A percentile compares a stretch with the other conserved stretches of the same genome.
These are phyloP conservation scores for Misopates orontium DNA, from an alignment of 257 asterid species.

Conservation along the genomic window DNA sequence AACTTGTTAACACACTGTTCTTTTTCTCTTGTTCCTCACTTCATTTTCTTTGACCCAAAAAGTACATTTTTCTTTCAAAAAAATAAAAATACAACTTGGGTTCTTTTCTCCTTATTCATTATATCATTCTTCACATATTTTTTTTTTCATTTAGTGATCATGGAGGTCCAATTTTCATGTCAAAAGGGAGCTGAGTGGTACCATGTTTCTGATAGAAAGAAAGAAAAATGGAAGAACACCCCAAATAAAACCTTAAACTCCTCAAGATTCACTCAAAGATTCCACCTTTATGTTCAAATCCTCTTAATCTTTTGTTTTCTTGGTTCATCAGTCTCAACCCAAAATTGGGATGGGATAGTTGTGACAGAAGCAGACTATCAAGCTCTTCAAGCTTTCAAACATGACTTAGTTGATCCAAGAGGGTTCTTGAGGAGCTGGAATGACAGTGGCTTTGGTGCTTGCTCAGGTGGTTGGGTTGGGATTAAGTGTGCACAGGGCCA, in stretches of 20 bases:
- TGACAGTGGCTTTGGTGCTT: constrained; percentile 79
- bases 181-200: constrained; percentile 18
- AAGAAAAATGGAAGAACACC: constrained; percentile 40
- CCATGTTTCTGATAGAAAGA: constrained; percentile 25
- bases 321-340: constrained; percentile 37
- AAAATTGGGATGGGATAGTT: constrained; percentile 78
- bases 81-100: background rate
- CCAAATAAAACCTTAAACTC: no score
- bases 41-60: background rate
- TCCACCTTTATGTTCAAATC: constrained; percentile 19
- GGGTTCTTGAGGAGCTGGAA: constrained; percentile 91
- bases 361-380: constrained; percentile 76
- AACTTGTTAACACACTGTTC: constrained; percentile 30
- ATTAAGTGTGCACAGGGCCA: constrained; percentile 93
- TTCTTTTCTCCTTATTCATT: background rate
- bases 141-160: background rate
- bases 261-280: constrained; percentile 17
- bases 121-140: background rate
- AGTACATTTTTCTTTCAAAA: background rate
- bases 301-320: constrained; percentile 25
- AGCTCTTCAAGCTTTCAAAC: constrained; percentile 84
- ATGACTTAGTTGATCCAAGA: constrained; percentile 71
- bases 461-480: constrained; percentile 89
- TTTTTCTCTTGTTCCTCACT: constrained; percentile 8
- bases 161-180: constrained; percentile 19